Percentiles rank a stretch among this genome's conserved stretches.
Evolutionary conservation across 192 early-diverging fungal genomes (phyloP).

Genomic region (Coemansia sp.): DNA sequence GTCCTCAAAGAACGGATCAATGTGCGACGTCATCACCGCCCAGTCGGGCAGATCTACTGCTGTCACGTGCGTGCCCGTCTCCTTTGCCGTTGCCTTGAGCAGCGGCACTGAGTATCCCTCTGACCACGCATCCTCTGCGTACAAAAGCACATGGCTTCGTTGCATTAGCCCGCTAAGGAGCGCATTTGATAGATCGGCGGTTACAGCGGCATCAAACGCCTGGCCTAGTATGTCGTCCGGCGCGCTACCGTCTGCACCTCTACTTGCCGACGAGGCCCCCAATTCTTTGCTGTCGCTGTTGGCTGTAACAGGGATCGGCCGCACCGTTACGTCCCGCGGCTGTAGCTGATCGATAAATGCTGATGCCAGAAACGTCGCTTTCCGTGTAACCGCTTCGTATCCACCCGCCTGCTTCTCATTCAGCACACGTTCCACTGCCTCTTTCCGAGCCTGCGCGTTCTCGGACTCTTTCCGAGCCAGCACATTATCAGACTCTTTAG

Average conservation of each 20-base stretch:
- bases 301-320: constrained; percentile 5
- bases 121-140: constrained; percentile 50
- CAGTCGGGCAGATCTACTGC: constrained; percentile 49
- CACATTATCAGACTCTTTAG: constrained; percentile 2
- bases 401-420: constrained; percentile 4
- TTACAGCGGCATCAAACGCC: constrained; percentile 30
- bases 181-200: constrained; percentile 33
- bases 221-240: background rate
- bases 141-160: constrained; percentile 42
- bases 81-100: constrained; percentile 11
- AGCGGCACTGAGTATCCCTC: constrained; percentile 48
- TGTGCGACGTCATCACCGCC: constrained; percentile 41
- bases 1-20: constrained; percentile 48
- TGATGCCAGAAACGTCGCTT: constrained; percentile 8
- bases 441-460: constrained; percentile 25
- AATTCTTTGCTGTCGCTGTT: background rate
- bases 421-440: constrained; percentile 23
- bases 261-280: background rate
- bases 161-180: constrained; percentile 34
- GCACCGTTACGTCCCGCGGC: constrained; percentile 16
- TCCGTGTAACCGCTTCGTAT: background rate
- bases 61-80: constrained; percentile 23
- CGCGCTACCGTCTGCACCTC: background rate
- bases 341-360: constrained; percentile 41
- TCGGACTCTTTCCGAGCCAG: constrained; percentile 3